phyloP scores from a whole-genome alignment of 768 basidiomycete species.

The Psilocybe cubensis region DNA sequence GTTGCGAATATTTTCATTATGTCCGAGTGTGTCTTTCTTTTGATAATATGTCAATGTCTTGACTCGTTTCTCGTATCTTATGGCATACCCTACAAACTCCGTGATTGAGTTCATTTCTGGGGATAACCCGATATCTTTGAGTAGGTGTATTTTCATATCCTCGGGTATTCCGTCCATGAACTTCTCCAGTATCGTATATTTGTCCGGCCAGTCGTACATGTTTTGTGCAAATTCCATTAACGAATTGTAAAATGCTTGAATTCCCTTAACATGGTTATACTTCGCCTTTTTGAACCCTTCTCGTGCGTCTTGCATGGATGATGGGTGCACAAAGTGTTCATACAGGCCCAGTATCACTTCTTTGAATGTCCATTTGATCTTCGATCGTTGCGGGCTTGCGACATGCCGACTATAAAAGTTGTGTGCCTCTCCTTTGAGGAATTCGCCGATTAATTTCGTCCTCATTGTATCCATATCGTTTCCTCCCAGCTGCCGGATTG shows the following conservation, averaged over 20 bases:
- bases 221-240: neutral
- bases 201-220: neutral
- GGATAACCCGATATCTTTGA: neutral
- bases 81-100: conserved; percentile 7
- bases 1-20: neutral
- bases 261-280: neutral
- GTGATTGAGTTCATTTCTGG: conserved; percentile 11
- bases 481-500: neutral
- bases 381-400: neutral
- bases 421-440: neutral
- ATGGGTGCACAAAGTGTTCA: neutral
- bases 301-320: neutral
- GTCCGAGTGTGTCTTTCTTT: neutral
- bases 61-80: neutral
- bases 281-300: conserved; percentile 1
- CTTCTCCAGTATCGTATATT: neutral
- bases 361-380: neutral
- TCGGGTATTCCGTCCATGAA: conserved; percentile 4
- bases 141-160: neutral
- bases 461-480: neutral
- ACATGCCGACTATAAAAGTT: neutral
- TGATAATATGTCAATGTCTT: neutral
- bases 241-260: neutral
- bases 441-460: neutral
- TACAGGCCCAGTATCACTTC: neutral